Base-by-base conservation (phyloP, 2,329 filamentous ascomycete species). In the Aspergillus sp. region DNA sequence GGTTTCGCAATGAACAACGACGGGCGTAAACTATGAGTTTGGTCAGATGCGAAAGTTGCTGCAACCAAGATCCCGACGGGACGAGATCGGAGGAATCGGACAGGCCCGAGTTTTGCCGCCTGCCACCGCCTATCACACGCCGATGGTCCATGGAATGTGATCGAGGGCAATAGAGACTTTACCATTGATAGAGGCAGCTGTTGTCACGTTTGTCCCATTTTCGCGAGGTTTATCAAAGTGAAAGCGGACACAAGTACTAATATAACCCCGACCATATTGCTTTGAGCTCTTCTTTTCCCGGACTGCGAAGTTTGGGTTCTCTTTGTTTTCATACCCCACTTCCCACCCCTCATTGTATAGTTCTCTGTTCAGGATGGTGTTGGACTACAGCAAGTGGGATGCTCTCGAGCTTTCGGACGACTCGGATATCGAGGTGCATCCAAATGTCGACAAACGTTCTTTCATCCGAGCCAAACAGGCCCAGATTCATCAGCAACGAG, bases 391-490 rank as follows among this genome's bases (percentile, higher is more conserved):
- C 70, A 84, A 84, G 72, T 84, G 82, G 82, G 82, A 98, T 74
- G 88, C 90, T 59, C 85, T 99, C 71, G 95, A 99, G 86, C 87
- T 99, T 72, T 96, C 91, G 70, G 95, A 99, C 77, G 95, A 99
- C 78, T 97, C 92, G 52, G 95, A 99, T 71, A 88, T 99, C 68
- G 95, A 99, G 79, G 95, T 98, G 52, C 95, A 99, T 77, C 95
- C 95, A 60, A 99, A 99, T 73, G 95, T 99, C 73, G 95, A 99
- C 80, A 99, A 99, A 77, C 86, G 89, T 52, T 98, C 93, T 60
- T 99, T 99, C 77, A 99, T 99, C 75, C 91, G 93, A 64, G 96
- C 95, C 64, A 99, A 99, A 79, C 95, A 98, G 80, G 89, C 88
- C 68, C 93, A 99, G 78, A 99, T 99, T 68, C 95, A 99, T 75